Evolutionary conservation across 2,329 filamentous ascomycete genomes (phyloP), one percentile per base, ranked within the genome.

Genomic region (Exophiala lecanii-corni): DNA sequence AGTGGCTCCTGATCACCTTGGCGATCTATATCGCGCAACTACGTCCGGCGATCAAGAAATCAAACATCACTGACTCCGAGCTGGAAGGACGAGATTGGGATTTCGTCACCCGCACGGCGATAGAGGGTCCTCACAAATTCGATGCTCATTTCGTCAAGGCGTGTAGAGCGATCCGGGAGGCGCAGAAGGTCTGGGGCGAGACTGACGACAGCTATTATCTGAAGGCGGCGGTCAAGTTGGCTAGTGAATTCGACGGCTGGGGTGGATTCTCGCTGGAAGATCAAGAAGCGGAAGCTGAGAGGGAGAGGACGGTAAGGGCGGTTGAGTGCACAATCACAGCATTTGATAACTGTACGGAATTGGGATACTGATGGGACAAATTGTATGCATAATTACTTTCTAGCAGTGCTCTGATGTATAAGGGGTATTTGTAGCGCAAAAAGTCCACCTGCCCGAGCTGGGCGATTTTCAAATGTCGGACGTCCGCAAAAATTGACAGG

Each of bases 61-160:
- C 41, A 6, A 33, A 45, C 30, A 74, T 92, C 44, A 70, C 73
- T 4, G 61, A 72, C 0, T 71, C 74, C 31, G 78, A 87, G 33
- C 56, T 79, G n/a, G 73, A 76, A 28, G 76, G 72, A 1, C 80
- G 81, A 56, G 73, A 78, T 37, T 98, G 92, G 92, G 75, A 78
- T 4, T 86, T 85, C 63, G 83, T 91, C 4, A 75, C 82, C 39
- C 69, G 84, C 39, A 76, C 80, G 64, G 87, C 85, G 2, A 59
- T 95, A 13, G 79, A 77, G 40, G 82, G 83, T 7, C 63, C 75
- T 39, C 80, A 81, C 66, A 71, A 78, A 7, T 79, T 75, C 2
- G 88, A 97, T 66, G 76, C 86, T 13, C 86, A 94, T 65, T 96
- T 81, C 59, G 81, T 97, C 21, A 94, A 96, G 82, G 84, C 76